phyloP scores from a whole-genome alignment of 1,139 yeast genomes.

The Geotrichum fermentans region DNA sequence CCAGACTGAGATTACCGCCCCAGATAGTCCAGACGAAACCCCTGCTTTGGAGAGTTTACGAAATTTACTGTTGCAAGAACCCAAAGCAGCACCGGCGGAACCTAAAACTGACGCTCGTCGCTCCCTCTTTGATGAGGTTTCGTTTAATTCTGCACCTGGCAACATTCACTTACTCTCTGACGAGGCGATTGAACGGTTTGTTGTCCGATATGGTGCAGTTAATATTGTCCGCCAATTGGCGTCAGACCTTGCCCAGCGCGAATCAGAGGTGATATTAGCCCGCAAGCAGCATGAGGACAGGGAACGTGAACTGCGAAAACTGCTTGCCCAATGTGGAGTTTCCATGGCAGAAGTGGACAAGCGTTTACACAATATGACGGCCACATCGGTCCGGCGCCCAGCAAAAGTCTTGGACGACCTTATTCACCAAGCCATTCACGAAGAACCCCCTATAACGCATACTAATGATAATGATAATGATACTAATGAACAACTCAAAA shows the following conservation, averaged over 20 bases:
- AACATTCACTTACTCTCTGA: constrained; percentile 39
- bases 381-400: constrained; percentile 29
- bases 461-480: not conserved
- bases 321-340: constrained; percentile 46
- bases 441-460: constrained; percentile 9
- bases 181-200: constrained; percentile 38
- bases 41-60: not conserved
- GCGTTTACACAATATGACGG: constrained; percentile 32
- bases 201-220: constrained; percentile 43
- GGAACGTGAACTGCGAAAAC: constrained; percentile 43
- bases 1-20: not conserved
- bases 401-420: constrained; percentile 29
- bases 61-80: too few species aligned
- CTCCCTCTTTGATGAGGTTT: constrained; percentile 28
- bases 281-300: constrained; percentile 43
- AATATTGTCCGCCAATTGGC: constrained; percentile 47
- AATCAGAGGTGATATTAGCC: constrained; percentile 44
- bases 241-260: constrained; percentile 47
- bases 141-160: constrained; percentile 36
- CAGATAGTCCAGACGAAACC: not conserved
- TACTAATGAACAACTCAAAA: not conserved
- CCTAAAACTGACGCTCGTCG: constrained; percentile 16
- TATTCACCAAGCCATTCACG: constrained; percentile 35
- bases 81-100: not conserved
- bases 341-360: constrained; percentile 45